These are phyloP conservation scores for Phytophthora ramorum DNA, from an alignment of 352 stramenopile genomes.

Conservation along the genomic window DNA sequence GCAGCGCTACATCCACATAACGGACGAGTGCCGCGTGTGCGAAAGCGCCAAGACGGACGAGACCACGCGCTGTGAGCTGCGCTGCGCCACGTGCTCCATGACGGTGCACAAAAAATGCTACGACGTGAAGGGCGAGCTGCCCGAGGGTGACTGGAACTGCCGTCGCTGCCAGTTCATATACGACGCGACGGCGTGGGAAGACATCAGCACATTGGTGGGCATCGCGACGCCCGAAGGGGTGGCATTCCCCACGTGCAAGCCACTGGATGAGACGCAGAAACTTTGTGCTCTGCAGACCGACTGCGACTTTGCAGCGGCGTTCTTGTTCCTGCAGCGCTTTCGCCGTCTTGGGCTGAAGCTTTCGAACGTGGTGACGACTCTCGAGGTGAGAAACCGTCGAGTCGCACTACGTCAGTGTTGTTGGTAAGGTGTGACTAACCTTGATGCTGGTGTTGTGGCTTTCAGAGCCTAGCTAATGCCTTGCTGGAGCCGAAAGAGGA, in stretches of 20 bases:
- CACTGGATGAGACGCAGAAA: conserved; percentile 34
- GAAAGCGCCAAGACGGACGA: conserved; percentile 60
- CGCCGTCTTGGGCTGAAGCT: conserved; percentile 62
- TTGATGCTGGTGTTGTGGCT: conserved; percentile 2
- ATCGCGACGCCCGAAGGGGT: conserved; percentile 20
- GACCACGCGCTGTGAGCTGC: conserved; percentile 59
- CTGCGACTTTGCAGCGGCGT: conserved; percentile 64
- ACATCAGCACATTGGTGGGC: conserved; percentile 30
- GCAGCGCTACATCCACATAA: conserved; percentile 77
- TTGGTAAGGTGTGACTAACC: background rate
- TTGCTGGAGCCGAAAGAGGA: conserved; percentile 43
- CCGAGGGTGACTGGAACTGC: conserved; percentile 61
- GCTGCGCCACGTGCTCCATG: conserved; percentile 69
- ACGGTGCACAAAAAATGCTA: conserved; percentile 83
- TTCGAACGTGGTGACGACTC: conserved; percentile 46
- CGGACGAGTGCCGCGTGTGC: conserved; percentile 72
- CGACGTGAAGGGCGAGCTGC: conserved; percentile 46
- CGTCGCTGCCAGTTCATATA: conserved; percentile 61
- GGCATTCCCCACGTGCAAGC: conserved; percentile 47
- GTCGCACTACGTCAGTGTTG: too few species aligned
- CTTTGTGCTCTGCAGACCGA: conserved; percentile 49
- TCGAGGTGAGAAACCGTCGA: conserved; percentile 40
- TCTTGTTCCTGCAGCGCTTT: conserved; percentile 77
- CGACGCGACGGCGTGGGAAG: conserved; percentile 38
- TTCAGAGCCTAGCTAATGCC: conserved; percentile 44